These are phyloP conservation scores for Russula virescens DNA, from an alignment of 768 basidiomycete species.

Conservation along the genomic window DNA sequence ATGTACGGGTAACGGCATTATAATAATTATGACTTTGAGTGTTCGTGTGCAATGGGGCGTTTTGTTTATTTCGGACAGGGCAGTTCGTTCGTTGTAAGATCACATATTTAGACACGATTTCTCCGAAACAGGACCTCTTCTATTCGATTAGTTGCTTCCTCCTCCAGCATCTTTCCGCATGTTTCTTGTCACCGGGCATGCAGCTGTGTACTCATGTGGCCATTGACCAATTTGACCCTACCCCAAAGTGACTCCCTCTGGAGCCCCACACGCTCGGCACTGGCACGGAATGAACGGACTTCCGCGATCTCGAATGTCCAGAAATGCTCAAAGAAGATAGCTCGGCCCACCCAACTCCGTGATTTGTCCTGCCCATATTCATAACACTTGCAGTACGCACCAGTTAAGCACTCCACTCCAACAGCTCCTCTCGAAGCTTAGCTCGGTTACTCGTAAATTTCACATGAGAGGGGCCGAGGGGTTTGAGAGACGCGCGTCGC, in stretches of 20 bases:
- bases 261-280: background rate
- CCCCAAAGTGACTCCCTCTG: background rate
- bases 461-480: background rate
- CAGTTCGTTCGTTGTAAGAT: background rate
- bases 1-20: background rate
- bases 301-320: background rate
- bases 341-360: constrained; percentile 3
- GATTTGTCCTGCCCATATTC: background rate
- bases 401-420: background rate
- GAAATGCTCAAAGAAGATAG: background rate
- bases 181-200: background rate
- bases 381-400: background rate
- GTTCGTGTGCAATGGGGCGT: background rate
- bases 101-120: background rate
- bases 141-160: background rate
- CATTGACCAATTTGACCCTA: background rate
- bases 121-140: background rate
- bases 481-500: background rate
- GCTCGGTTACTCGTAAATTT: background rate
- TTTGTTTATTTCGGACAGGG: background rate
- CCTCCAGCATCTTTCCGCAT: constrained; percentile 6
- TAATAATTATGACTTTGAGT: background rate
- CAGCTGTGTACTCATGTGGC: background rate
- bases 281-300: background rate
- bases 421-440: too few relatives aligned